Conservation (phyloP, 1,284 basidiomycete species). For the Farysia itapuensis region DNA sequence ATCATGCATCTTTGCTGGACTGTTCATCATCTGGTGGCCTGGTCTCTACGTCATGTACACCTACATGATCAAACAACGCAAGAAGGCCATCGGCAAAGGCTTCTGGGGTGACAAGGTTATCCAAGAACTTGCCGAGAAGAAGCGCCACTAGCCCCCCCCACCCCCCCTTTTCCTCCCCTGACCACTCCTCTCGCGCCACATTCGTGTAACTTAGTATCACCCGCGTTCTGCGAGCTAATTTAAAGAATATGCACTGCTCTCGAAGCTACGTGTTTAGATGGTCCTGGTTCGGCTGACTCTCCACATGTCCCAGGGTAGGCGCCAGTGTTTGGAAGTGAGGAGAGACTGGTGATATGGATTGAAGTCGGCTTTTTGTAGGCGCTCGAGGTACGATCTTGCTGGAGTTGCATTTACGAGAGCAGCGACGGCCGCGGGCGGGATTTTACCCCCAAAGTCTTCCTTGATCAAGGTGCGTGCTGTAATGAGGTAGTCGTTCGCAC, state of each 20-base stretch:
- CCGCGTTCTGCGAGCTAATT: no score
- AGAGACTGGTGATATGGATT: slow-evolving; percentile 76
- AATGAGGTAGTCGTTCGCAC: slow-evolving; percentile 85
- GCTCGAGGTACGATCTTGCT: slow-evolving; percentile 71
- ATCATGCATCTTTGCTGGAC: slow-evolving; percentile 63
- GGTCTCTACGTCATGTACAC: slow-evolving; percentile 84
- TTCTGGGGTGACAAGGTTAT: slow-evolving; percentile 49
- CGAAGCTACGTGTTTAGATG: slow-evolving; percentile 45
- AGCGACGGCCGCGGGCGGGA: slow-evolving; percentile 71
- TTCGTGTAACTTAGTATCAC: no score
- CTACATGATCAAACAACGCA: slow-evolving; percentile 82
- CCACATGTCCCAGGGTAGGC: slow-evolving; percentile 83
- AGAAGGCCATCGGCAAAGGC: slow-evolving; percentile 70
- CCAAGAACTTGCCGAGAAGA: slow-evolving; percentile 45
- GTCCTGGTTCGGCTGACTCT: slow-evolving; percentile 64
- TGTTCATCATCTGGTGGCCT: slow-evolving; percentile 89
- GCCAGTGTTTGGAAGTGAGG: slow-evolving; percentile 74
- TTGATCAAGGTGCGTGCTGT: slow-evolving; percentile 79
- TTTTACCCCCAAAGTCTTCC: slow-evolving; percentile 66
- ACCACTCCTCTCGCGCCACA: no score
- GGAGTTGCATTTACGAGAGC: slow-evolving; percentile 78
- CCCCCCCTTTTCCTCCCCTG: no score
- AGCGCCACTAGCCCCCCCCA: no score
- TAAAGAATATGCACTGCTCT: no score
- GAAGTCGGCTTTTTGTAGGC: slow-evolving; percentile 77